Conservation (phyloP, 805 yeast genomes). For the Suhomyces sp. region DNA sequence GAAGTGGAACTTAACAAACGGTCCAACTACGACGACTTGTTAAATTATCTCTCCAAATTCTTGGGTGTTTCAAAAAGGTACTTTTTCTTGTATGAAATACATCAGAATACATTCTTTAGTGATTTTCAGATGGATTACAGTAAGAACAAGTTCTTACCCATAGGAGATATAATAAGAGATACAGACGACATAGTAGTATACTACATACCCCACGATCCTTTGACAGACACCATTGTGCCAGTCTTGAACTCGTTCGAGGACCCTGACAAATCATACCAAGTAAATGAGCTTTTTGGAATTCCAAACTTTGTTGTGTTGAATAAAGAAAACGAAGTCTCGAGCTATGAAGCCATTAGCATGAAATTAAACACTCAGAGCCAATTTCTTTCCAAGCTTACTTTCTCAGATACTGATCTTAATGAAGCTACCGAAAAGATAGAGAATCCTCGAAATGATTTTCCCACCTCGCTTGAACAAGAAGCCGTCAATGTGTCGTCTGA, state of each 20-base stretch:
- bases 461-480: neutral
- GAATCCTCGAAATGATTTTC: too few species aligned
- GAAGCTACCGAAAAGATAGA: too few species aligned
- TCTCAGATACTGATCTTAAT: neutral
- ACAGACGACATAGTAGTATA: conserved; percentile 69
- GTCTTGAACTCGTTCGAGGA: conserved; percentile 48
- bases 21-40: conserved; percentile 61
- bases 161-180: conserved; percentile 61
- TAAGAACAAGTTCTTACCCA: conserved; percentile 57
- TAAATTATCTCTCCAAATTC: conserved; percentile 55
- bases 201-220: conserved; percentile 46
- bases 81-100: conserved; percentile 44
- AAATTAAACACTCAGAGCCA: conserved; percentile 35
- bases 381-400: neutral
- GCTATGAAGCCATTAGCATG: conserved; percentile 55
- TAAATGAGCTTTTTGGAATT: conserved; percentile 58
- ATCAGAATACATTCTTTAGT: conserved; percentile 63
- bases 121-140: conserved; percentile 60
- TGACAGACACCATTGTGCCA: conserved; percentile 48
- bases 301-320: conserved; percentile 71
- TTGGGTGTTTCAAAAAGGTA: conserved; percentile 24
- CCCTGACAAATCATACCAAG: conserved; percentile 31
- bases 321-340: conserved; percentile 45
- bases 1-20: conserved; percentile 73
- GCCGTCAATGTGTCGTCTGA: neutral